phyloP scores from a whole-genome alignment of 2,329 filamentous ascomycete genomes.

The Samsoniella hepiali region DNA sequence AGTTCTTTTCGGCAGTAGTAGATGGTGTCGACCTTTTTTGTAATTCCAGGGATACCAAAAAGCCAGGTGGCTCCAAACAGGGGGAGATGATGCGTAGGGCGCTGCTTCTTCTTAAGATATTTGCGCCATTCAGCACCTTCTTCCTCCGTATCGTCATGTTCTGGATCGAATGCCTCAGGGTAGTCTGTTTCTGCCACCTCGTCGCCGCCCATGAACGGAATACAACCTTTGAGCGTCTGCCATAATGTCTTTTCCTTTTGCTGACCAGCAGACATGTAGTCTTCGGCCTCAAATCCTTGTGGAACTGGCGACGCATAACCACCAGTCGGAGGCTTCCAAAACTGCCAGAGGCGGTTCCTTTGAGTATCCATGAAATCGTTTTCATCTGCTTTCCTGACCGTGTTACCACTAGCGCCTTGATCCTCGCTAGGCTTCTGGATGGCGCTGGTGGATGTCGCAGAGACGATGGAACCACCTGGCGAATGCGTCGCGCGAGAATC shows the following conservation, averaged over 20 bases:
- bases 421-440: conserved; percentile 20
- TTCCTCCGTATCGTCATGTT: conserved; percentile 55
- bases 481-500: conserved; percentile 36
- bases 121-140: conserved; percentile 73
- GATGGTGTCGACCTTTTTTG: conserved; percentile 92
- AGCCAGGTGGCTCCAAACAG: conserved; percentile 64
- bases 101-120: conserved; percentile 76
- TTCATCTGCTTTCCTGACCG: conserved; percentile 49
- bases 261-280: conserved; percentile 22
- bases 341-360: conserved; percentile 55
- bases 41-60: conserved; percentile 72
- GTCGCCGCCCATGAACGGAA: conserved; percentile 50
- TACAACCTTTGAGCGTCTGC: conserved; percentile 45
- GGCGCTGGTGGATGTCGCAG: conserved; percentile 37
- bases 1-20: conserved; percentile 85
- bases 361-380: conserved; percentile 48
- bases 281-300: conserved; percentile 48
- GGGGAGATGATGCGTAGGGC: conserved; percentile 79
- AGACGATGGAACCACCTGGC: conserved; percentile 36
- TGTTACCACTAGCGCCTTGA: conserved; percentile 39
- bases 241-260: conserved; percentile 45
- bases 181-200: conserved; percentile 53
- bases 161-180: conserved; percentile 58
- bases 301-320: conserved; percentile 61
- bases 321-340: conserved; percentile 62